Evolutionary conservation across 2,329 filamentous ascomycete genomes (phyloP).

Genomic region (Blastomyces silverae): DNA sequence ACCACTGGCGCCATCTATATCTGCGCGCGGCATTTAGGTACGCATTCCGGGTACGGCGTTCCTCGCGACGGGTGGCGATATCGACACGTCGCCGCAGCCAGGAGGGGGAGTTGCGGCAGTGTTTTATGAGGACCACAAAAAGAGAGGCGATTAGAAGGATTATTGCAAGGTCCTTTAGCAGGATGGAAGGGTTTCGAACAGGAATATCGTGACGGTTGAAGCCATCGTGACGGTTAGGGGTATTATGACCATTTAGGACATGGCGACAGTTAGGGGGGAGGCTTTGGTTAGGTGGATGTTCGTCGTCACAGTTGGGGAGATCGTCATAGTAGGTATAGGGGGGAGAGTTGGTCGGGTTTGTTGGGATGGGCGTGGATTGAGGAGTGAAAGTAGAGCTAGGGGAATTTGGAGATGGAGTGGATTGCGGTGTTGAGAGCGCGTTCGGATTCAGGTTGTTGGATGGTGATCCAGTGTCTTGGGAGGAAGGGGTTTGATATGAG

Average conservation of each 20-base stretch:
- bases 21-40: slow-evolving; percentile 50
- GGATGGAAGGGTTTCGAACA: slow-evolving; percentile 16
- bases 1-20: slow-evolving; percentile 48
- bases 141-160: slow-evolving; percentile 40
- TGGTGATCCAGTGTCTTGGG: not conserved
- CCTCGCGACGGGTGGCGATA: slow-evolving; percentile 49
- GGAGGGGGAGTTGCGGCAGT: slow-evolving; percentile 36
- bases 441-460: slow-evolving; percentile 1
- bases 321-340: not conserved
- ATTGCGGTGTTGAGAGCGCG: not conserved
- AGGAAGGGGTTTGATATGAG: not conserved
- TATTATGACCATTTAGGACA: slow-evolving; percentile 9
- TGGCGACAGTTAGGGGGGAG: slow-evolving; percentile 8
- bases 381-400: slow-evolving; percentile 6
- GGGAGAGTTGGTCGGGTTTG: no score
- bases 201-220: not conserved
- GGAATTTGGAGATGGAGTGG: not conserved
- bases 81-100: slow-evolving; percentile 49
- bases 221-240: not conserved
- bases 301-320: not conserved
- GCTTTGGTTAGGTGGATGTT: not conserved
- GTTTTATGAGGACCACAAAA: slow-evolving; percentile 33
- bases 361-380: not conserved
- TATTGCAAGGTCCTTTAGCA: slow-evolving; percentile 36
- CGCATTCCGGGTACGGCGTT: slow-evolving; percentile 46